Evolutionary conservation across 2,329 filamentous ascomycete species (phyloP), one percentile per base, ranked within the genome.

Genomic region (Colletotrichum spinosum): DNA sequence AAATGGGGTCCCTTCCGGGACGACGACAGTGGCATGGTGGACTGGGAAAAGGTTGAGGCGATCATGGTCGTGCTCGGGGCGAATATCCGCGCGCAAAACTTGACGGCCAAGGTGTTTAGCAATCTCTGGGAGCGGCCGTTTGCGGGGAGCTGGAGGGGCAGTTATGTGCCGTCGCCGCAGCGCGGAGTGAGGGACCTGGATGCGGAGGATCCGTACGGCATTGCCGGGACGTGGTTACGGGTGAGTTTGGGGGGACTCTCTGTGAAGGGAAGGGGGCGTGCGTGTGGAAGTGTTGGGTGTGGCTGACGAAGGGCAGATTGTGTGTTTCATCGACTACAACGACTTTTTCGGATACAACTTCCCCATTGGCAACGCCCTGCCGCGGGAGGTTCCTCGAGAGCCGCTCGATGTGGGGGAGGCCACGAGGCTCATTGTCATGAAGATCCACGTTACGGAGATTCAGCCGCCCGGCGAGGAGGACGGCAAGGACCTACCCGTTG

Each of bases 41-140:
- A 95, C 75, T 95, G 92, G 92, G 91, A 94, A 76, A 92, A 92
- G 78, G 78, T 94, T 10, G 92, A 94, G 76, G 88, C 90, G 8
- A 86, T 93, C 58, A 86, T 93, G 82, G 80, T 94, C 4, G 87
- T 90, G 2, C 76, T 94, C 4, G 85, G 85, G 4, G 83, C 85
- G 72, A 93, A 93, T 72, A 81, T 91, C 55, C 76, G 79, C 44
- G 72, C 76, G 9, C 84, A 86, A 69, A 77, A 80, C 11, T 74
- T 83, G 9, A 76, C 80, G 8, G 79, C 80, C 15, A 78, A 79
- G 2, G 76, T 85, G 2, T 84, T 88, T 62, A 77, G 76, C 11
- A 77, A 81, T 34, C 77, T 86, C n/a, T 90, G 87, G 85, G 78
- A 81, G 39, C 78, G 72, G 11, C 83, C 86, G 0, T 90, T 89